Percentiles rank a stretch among this genome's conserved stretches.
Evolutionary conservation across 164 flowering plant genomes (phyloP).

Genomic region (Annona cherimola): DNA sequence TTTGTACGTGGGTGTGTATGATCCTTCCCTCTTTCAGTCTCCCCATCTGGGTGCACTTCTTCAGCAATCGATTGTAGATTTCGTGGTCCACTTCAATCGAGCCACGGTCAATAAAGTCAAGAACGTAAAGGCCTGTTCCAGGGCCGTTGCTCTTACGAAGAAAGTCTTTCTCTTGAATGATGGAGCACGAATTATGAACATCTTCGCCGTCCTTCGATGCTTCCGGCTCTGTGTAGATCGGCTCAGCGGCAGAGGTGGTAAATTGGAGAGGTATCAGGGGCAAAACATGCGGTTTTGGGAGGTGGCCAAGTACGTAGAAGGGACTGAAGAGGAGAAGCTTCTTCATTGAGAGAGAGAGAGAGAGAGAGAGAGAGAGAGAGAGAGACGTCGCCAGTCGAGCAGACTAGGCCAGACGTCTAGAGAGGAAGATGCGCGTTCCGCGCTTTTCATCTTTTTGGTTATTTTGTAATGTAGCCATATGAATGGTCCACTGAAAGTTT

Average conservation of each 20-base stretch:
- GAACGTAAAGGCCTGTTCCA: constrained; percentile 38
- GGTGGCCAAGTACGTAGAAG: constrained; percentile 2
- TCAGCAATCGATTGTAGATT: constrained; percentile 41
- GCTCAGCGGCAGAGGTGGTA: constrained; percentile 12
- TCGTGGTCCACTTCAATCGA: constrained; percentile 29
- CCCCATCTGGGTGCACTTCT: constrained; percentile 41
- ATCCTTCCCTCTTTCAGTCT: constrained; percentile 39
- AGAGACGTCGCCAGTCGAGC: neutral
- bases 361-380: neutral
- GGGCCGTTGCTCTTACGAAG: constrained; percentile 27
- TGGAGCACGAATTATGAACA: neutral
- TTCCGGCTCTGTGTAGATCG: constrained; percentile 13
- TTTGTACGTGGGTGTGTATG: constrained; percentile 42
- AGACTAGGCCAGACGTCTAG: neutral
- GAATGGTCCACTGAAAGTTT: too few species aligned
- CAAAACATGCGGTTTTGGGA: neutral
- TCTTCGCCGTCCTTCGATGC: constrained; percentile 5
- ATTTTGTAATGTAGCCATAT: too few species aligned
- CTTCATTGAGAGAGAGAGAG: constrained; percentile 7
- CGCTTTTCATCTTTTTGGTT: too few species aligned
- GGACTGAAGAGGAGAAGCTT: neutral
- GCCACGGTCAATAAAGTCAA: constrained; percentile 47
- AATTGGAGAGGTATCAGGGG: constrained; percentile 5
- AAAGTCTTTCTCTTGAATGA: constrained; percentile 42
- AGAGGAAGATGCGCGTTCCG: neutral